phyloP scores from a whole-genome alignment of 192 early-diverging fungal genomes.

The Coemansia sp. region DNA sequence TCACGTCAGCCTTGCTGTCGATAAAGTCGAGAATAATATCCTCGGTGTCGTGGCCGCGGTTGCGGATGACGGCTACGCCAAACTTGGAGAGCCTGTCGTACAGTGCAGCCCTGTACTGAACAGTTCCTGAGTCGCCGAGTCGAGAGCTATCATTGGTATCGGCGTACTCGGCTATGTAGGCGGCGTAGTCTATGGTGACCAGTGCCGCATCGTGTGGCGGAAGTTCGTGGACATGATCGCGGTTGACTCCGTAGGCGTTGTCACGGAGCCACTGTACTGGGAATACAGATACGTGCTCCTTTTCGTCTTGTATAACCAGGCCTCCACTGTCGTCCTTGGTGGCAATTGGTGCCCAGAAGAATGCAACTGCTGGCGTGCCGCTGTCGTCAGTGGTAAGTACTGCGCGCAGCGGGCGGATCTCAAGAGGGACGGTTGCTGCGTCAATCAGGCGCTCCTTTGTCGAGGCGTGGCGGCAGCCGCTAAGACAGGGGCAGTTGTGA shows the following conservation, averaged over 20 bases:
- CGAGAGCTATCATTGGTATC: background rate
- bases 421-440: constrained; percentile 42
- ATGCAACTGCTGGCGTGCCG: constrained; percentile 20
- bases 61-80: constrained; percentile 54
- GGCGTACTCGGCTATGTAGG: constrained; percentile 13
- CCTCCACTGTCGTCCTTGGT: constrained; percentile 43
- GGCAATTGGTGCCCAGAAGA: constrained; percentile 48
- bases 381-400: constrained; percentile 4
- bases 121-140: constrained; percentile 13
- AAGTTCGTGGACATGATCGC: constrained; percentile 31
- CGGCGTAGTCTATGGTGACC: constrained; percentile 45
- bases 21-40: constrained; percentile 59
- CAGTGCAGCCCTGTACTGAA: constrained; percentile 32
- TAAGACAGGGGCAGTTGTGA: constrained; percentile 57
- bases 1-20: constrained; percentile 42
- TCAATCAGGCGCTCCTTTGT: constrained; percentile 57
- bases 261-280: constrained; percentile 43
- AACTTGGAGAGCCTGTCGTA: constrained; percentile 38
- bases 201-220: constrained; percentile 42
- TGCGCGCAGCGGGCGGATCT: constrained; percentile 49
- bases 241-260: constrained; percentile 44
- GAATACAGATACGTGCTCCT: constrained; percentile 43
- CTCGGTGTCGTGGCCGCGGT: constrained; percentile 48
- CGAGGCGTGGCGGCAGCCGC: constrained; percentile 46
- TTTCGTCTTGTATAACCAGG: constrained; percentile 29